phyloP scores from a whole-genome alignment of 352 stramenopile species.

The Pilasporangium apinafurcum region DNA sequence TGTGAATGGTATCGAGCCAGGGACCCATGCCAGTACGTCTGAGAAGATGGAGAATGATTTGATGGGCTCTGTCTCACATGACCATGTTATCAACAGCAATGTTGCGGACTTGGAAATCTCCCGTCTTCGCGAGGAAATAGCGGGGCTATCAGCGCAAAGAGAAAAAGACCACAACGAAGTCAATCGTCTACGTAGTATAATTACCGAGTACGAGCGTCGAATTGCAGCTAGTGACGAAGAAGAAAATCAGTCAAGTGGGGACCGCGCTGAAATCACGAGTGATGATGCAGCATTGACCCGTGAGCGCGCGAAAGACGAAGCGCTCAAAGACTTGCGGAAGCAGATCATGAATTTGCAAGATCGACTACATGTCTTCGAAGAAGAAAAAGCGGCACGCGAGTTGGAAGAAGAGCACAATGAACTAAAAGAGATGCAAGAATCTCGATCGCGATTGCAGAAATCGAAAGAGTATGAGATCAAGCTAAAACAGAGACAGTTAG shows the following conservation, averaged over 20 bases:
- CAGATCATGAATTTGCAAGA: constrained; percentile 14
- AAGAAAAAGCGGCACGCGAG: constrained; percentile 8
- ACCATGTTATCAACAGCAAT: too few relatives aligned
- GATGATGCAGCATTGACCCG: background rate
- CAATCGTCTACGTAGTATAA: constrained; percentile 7
- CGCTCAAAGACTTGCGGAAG: constrained; percentile 5
- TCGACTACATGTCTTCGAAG: constrained; percentile 6
- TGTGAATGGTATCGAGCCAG: too few relatives aligned
- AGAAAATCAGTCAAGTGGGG: background rate
- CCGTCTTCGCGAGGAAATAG: too few relatives aligned
- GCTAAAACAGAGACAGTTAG: constrained; percentile 28
- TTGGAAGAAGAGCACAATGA: constrained; percentile 20
- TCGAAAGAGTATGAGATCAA: constrained; percentile 26
- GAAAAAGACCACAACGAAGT: background rate
- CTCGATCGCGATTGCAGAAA: constrained; percentile 23
- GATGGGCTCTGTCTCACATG: too few relatives aligned
- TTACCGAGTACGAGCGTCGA: constrained; percentile 8
- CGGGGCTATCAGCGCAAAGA: too few relatives aligned
- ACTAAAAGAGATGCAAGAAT: constrained; percentile 19
- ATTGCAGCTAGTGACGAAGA: background rate
- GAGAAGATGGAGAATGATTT: too few relatives aligned
- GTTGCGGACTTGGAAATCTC: too few relatives aligned
- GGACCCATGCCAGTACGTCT: too few relatives aligned
- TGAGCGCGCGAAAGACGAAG: constrained; percentile 4
- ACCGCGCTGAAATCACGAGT: background rate